phyloP scores from a whole-genome alignment of 2,329 filamentous ascomycete genomes.

The Leptosphaerulina australis region DNA sequence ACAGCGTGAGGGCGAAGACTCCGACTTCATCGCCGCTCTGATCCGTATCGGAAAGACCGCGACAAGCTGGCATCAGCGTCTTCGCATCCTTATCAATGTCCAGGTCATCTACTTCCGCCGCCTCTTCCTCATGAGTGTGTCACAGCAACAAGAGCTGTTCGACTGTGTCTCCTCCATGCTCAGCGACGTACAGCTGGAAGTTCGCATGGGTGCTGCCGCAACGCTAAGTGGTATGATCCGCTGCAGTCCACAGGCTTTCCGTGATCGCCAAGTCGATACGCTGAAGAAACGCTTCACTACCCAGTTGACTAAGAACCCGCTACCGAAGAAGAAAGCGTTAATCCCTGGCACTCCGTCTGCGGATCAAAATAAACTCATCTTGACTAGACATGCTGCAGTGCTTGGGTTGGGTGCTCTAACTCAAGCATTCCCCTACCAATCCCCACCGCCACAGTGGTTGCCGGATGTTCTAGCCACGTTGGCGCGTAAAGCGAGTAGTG shows the following conservation, averaged over 20 bases:
- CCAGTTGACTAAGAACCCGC: conserved; percentile 79
- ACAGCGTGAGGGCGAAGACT: conserved; percentile 83
- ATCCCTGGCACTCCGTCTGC: conserved; percentile 69
- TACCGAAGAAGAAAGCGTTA: conserved; percentile 69
- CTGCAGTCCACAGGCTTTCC: conserved; percentile 82
- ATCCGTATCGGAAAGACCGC: conserved; percentile 87
- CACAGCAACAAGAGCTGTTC: conserved; percentile 81
- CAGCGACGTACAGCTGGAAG: conserved; percentile 87
- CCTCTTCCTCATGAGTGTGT: conserved; percentile 79
- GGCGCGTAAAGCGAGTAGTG: conserved; percentile 82
- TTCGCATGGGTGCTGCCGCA: conserved; percentile 87
- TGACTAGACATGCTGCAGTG: conserved; percentile 87
- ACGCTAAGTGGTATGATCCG: conserved; percentile 98
- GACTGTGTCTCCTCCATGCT: conserved; percentile 96
- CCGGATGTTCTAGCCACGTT: conserved; percentile 87
- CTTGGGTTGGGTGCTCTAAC: conserved; percentile 88
- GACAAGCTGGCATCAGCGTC: conserved; percentile 90
- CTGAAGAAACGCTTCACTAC: conserved; percentile 81
- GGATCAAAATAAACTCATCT: conserved; percentile 75
- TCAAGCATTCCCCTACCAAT: conserved; percentile 94
- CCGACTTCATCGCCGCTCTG: conserved; percentile 80
- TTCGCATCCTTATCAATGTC: conserved; percentile 95
- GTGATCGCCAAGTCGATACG: conserved; percentile 74
- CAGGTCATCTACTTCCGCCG: conserved; percentile 98
- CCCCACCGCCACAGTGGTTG: conserved; percentile 91